Evolutionary conservation across 2,329 filamentous ascomycete genomes (phyloP), one percentile per base, ranked within the genome.

Genomic region (Scedosporium apiospermum): DNA sequence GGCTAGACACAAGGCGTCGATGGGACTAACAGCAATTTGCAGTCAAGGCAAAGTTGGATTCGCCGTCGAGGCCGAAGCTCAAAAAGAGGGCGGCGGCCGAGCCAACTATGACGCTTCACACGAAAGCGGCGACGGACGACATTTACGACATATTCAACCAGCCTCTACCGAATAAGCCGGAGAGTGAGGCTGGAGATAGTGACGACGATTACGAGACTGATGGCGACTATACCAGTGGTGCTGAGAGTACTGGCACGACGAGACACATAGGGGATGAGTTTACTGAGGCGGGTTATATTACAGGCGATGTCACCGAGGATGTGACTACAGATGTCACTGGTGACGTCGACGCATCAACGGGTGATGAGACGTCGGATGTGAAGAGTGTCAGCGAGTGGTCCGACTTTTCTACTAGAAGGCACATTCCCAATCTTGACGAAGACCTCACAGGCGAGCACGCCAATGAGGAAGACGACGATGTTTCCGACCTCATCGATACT

Each of bases 101-200:
- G 74, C 90, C 93, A n/a, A 99, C 95, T 1, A 97, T 99, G 93
- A 99, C 95, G 0, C 85, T 99, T 67, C 92, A 98, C 71, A 99
- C 95, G 12, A 90, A 86, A 68, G 93, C 95, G 66, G 95, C 95
- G 4, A 97, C 93, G 65, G 93, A 98, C 68, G 95, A 99, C 68
- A 97, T 99, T 61, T 98, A 98, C 70, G 92, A 92, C 63, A 91
- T 99, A 58, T 99, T 98, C 76, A 98, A 95, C 70, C 90, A 95
- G 63, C 93, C 95, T 1, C 61, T 72, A 67, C 65, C 70, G 66
- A 16, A 70, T 60, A 63, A 63, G 57, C 58, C 27, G 26, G 68
- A 72, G 2, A 71, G 68, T 1, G 76, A 78, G 6, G 77, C 75
- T 49, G 80, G 75, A 61, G 82, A 80, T 26, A 80, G 80, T 2